A percentile compares a stretch with the other conserved stretches of the same genome.
phyloP scores from a whole-genome alignment of 202 grass and related monocot species.

The Alloteropsis angusta region DNA sequence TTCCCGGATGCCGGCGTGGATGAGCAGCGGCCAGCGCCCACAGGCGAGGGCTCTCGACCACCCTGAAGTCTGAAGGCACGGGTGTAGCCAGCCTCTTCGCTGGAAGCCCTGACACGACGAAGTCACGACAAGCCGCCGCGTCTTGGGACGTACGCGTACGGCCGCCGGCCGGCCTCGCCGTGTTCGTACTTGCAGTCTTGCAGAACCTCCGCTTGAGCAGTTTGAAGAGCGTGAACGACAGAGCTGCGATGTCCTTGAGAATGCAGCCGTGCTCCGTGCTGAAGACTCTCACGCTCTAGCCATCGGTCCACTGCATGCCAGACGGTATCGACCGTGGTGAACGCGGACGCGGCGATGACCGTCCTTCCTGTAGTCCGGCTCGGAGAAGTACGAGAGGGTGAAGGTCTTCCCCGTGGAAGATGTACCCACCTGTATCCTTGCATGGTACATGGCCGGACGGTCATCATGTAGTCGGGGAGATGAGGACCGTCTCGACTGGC shows the following conservation, averaged over 20 bases:
- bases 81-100: not conserved
- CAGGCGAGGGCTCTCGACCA: constrained; percentile 23
- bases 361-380: constrained; percentile 3
- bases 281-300: not conserved
- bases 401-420: constrained; percentile 1
- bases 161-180: constrained; percentile 1
- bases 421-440: not conserved
- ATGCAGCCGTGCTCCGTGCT: not conserved
- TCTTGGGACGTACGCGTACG: not conserved
- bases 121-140: too few species aligned
- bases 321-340: not conserved
- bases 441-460: not conserved
- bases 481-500: not conserved
- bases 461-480: not conserved
- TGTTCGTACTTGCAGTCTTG: not conserved
- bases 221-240: constrained; percentile 21
- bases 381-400: not conserved
- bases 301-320: not conserved
- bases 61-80: not conserved
- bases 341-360: not conserved
- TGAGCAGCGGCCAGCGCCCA: constrained; percentile 12
- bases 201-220: constrained; percentile 11
- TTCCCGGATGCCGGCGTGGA: constrained; percentile 15
- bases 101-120: constrained; percentile 9
- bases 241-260: not conserved